These are phyloP conservation scores for Plasmodiophora brassicae DNA, from an alignment of 208 protist species.

Conservation along the genomic window DNA sequence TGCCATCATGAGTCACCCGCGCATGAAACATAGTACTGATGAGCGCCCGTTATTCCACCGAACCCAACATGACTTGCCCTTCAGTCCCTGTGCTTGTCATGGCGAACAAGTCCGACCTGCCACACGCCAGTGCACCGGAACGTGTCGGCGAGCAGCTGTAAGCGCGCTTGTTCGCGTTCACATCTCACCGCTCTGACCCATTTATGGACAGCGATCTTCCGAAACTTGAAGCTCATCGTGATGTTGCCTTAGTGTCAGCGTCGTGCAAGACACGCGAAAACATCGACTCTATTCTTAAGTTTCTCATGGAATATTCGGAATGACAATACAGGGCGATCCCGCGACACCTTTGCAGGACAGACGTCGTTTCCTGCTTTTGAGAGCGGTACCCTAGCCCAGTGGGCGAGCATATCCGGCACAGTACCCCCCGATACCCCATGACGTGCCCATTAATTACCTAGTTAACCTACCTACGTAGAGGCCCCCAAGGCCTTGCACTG, in stretches of 20 bases:
- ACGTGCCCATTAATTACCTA: no score
- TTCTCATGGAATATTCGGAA: no score
- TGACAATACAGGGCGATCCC: no score
- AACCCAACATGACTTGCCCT: background rate
- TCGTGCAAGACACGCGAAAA: conserved; percentile 17
- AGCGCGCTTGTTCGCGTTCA: background rate
- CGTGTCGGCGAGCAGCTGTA: background rate
- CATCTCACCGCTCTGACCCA: background rate
- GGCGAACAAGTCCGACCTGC: background rate
- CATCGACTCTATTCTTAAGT: no score
- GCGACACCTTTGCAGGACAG: no score
- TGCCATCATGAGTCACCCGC: background rate
- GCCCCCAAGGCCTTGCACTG: no score
- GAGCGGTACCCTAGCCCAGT: no score
- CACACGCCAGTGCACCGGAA: background rate
- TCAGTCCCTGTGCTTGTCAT: background rate
- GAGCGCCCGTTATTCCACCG: background rate
- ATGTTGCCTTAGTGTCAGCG: background rate
- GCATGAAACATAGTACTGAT: background rate
- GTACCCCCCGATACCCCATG: no score
- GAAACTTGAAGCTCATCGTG: background rate
- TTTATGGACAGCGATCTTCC: background rate
- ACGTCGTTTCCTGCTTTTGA: no score
- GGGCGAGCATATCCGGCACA: no score
- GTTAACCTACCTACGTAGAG: no score